A percentile compares a stretch with the other conserved stretches of the same genome.
phyloP scores from a whole-genome alignment of 2,329 filamentous ascomycete genomes.

The Diaporthe sp. region DNA sequence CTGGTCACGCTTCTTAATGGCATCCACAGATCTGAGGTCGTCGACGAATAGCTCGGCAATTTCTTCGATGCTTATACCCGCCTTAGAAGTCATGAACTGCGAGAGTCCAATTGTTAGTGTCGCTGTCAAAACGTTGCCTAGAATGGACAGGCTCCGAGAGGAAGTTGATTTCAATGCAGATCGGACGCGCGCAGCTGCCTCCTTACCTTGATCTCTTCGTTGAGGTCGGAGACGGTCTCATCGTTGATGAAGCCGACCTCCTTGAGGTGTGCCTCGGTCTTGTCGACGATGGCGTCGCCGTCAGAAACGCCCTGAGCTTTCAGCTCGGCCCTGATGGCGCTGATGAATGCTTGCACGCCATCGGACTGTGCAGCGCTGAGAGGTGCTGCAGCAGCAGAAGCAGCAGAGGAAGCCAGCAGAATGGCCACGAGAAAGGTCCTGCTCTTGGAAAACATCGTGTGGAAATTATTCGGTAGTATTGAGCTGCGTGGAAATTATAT shows the following conservation, averaged over 20 bases:
- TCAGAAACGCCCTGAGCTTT: neutral
- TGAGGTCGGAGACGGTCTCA: neutral
- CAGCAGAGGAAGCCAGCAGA: neutral
- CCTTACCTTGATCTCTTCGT: neutral
- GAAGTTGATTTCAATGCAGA: neutral
- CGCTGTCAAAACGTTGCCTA: neutral
- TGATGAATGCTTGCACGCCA: neutral
- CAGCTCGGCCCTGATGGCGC: neutral
- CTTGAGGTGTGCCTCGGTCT: neutral
- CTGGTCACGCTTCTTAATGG: neutral
- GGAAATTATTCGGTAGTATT: neutral
- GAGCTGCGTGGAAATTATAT: neutral
- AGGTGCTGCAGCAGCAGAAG: neutral
- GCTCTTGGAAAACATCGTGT: neutral
- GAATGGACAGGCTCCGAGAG: neutral
- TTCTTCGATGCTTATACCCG: neutral
- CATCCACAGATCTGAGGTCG: neutral
- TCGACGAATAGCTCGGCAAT: neutral
- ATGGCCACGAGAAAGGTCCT: neutral
- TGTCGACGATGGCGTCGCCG: neutral
- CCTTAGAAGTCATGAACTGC: neutral
- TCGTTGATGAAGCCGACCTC: neutral
- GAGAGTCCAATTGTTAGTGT: neutral
- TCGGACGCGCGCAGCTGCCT: neutral
- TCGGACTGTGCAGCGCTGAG: neutral